Base-by-base conservation (phyloP, 164 flowering plant genomes). In the Sextonia rubra region DNA sequence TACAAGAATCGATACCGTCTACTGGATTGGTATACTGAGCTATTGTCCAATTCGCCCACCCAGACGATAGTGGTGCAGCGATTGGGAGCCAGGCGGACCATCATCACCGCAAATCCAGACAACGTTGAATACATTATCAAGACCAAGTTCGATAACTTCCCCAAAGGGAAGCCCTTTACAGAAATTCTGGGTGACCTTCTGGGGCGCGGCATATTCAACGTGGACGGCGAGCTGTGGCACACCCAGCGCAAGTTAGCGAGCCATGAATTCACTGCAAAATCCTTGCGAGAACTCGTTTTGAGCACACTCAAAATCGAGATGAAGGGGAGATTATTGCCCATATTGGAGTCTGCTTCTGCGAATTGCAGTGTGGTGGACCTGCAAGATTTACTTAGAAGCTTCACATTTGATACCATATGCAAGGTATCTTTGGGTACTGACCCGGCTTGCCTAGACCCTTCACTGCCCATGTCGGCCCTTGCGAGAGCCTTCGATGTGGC, bases 201-300 rank as follows among this genome's bases (percentile, higher is more conserved):
- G 8, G 97, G 97, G 4, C 22, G 72, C 2, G 97, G 97, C 3
- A 91, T 91, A 12, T 91, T 91, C 75, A 91, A 89, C 66, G 86
- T 80, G 24, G 97, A 91, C 68, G 97, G 97, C 1, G 87, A 80
- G 27, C 52, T 77, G 1, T 91, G 97, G 97, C 64, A 75, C 79
- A 27, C 70, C 0, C 93, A 89, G 69, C 76, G 94, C n/a, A 91
- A 89, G 80, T 25, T 87, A 3, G 91, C 85, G 0, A 87, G 91
- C 74, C 93, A 87, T 48, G 87, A 85, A 73, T 91, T 91, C 76
- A 85, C 78, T 60, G 66, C 89, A 7, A 80, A 72, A 64, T 82
- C 89, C 0, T 32, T 92, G 56, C 48, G 87, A 3, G 87, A 84
- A 25, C 81, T 84, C 66, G 77, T 83, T 9, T 78, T 84, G 25